phyloP scores from a whole-genome alignment of 176 grass and related monocot species.

The Aegilops umbellulata region DNA sequence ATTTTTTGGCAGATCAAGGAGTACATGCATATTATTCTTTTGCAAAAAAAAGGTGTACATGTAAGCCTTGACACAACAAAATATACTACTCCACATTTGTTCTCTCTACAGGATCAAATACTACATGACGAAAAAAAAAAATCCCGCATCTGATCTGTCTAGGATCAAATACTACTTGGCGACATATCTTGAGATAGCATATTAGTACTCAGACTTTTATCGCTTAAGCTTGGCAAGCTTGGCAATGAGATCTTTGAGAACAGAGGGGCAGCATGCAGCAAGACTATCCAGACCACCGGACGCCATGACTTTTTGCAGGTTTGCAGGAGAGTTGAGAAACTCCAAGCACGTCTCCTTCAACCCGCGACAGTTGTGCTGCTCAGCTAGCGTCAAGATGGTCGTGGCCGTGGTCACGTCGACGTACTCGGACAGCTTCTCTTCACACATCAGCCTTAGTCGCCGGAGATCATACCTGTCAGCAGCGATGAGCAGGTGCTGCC shows the following conservation, averaged over 20 bases:
- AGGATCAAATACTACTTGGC: neutral
- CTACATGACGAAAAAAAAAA: neutral
- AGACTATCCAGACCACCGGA: neutral
- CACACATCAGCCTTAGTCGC: neutral
- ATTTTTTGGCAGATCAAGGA: too few species aligned
- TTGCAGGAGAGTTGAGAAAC: neutral
- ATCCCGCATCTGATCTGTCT: neutral
- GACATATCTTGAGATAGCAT: neutral
- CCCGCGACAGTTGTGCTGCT: neutral
- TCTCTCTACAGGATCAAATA: neutral
- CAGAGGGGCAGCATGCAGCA: neutral
- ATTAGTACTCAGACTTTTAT: neutral
- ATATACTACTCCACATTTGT: neutral
- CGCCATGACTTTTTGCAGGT: neutral
- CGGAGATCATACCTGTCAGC: neutral
- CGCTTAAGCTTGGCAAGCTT: neutral
- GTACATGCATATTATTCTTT: too few species aligned
- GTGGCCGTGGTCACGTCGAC: neutral
- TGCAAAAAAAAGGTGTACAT: too few species aligned
- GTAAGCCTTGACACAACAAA: too few species aligned
- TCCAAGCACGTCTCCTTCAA: neutral
- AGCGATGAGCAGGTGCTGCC: neutral
- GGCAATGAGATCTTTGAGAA: neutral
- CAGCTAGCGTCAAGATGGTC: neutral
- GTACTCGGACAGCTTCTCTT: neutral